phyloP scores from a whole-genome alignment of 306 rosid genomes.

The Ziziphus jujuba region DNA sequence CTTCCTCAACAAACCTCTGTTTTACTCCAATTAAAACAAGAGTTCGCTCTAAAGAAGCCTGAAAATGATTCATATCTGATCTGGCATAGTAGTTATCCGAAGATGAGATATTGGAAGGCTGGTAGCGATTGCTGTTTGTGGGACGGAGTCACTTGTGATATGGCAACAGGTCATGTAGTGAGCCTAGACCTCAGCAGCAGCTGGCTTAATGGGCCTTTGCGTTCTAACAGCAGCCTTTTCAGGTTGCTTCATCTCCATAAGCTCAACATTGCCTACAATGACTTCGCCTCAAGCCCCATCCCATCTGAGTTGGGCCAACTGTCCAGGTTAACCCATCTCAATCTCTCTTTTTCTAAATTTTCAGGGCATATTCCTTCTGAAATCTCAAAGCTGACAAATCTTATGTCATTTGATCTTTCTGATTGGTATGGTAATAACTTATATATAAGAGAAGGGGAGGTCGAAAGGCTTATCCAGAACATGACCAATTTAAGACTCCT shows the following conservation, averaged over 20 bases:
- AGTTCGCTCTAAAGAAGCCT: too few relatives aligned
- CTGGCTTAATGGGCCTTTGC: background rate
- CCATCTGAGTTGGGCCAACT: background rate
- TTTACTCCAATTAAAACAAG: too few relatives aligned
- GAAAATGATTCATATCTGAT: too few relatives aligned
- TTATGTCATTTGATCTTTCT: background rate
- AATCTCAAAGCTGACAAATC: background rate
- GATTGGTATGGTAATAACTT: too few relatives aligned
- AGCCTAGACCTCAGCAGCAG: background rate
- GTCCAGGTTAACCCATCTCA: constrained; percentile 6
- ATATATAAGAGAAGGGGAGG: too few relatives aligned
- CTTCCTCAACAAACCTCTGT: too few relatives aligned
- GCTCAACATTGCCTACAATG: background rate
- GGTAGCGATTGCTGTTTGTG: background rate
- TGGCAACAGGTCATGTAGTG: background rate
- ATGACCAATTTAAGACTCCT: background rate
- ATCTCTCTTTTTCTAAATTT: background rate
- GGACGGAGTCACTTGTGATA: background rate
- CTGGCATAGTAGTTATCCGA: too few relatives aligned
- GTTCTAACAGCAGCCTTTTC: background rate
- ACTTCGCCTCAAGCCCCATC: background rate
- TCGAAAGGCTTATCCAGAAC: background rate
- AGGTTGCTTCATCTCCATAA: background rate
- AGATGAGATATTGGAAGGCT: too few relatives aligned
- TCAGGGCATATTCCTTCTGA: background rate